These are phyloP conservation scores for Echium plantagineum DNA, from an alignment of 257 asterid genomes.

Conservation along the genomic window DNA sequence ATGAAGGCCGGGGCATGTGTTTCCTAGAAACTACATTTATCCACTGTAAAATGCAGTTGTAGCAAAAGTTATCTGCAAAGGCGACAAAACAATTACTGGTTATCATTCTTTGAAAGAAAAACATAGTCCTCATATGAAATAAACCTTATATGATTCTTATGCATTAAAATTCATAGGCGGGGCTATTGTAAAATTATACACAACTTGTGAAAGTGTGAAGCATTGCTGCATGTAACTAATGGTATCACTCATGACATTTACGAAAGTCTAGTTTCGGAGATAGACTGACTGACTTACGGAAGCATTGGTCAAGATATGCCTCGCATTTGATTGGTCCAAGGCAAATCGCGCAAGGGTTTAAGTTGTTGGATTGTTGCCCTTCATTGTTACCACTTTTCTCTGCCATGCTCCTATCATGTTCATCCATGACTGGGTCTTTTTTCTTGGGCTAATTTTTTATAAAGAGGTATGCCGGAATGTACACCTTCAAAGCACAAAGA, in stretches of 20 bases:
- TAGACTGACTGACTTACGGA: slow-evolving; percentile 35
- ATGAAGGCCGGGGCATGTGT: slow-evolving; percentile 25
- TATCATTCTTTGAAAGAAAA: background rate
- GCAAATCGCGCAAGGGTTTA: slow-evolving; percentile 58
- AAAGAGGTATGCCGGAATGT: too few relatives aligned
- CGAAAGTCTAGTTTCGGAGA: background rate
- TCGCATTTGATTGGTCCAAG: slow-evolving; percentile 33
- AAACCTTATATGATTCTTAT: too few relatives aligned
- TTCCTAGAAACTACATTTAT: slow-evolving; percentile 35
- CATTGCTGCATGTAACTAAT: background rate
- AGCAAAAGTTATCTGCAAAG: slow-evolving; percentile 72
- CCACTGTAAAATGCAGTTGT: slow-evolving; percentile 60
- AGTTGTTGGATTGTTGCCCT: slow-evolving; percentile 22
- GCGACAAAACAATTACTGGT: slow-evolving; percentile 11
- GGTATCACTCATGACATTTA: background rate
- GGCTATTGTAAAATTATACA: too few relatives aligned
- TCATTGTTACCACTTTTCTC: slow-evolving; percentile 18
- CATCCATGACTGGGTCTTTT: background rate
- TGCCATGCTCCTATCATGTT: slow-evolving; percentile 9
- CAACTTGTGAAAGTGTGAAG: background rate
- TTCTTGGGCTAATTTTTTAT: background rate
- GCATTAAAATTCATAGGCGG: too few relatives aligned
- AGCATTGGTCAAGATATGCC: slow-evolving; percentile 63
- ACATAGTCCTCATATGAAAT: background rate
- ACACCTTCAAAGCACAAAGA: too few relatives aligned